phyloP scores from a whole-genome alignment of 2,329 filamentous ascomycete genomes.

The Aspergillus calidoustus region DNA sequence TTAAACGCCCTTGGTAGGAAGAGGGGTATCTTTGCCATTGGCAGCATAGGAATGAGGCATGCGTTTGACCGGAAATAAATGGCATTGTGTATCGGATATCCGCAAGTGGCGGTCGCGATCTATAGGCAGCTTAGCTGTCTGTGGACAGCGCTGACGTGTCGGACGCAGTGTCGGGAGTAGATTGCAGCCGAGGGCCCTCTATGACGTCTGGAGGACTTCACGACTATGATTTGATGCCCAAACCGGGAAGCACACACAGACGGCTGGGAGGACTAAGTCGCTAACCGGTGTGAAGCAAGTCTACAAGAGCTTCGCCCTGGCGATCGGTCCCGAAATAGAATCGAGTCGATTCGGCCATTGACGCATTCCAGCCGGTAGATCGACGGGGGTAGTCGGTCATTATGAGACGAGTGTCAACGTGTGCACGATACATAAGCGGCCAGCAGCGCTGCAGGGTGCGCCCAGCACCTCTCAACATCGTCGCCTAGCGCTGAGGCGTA shows the following conservation, averaged over 20 bases:
- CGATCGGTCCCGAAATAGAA: conserved; percentile 8
- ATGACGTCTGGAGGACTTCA: conserved; percentile 7
- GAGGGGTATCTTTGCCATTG: neutral
- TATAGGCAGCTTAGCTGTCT: neutral
- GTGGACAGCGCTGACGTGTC: conserved; percentile 10
- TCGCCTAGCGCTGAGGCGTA: conserved; percentile 1
- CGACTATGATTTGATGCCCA: neutral
- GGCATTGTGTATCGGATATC: neutral
- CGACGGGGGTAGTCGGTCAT: neutral
- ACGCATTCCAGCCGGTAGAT: conserved; percentile 4
- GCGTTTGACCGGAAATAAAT: neutral
- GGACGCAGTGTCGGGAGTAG: conserved; percentile 2
- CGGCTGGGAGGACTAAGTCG: neutral
- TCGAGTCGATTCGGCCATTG: neutral
- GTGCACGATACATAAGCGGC: neutral
- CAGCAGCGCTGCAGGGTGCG: neutral
- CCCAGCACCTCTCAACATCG: neutral
- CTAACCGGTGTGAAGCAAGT: neutral
- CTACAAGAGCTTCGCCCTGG: neutral
- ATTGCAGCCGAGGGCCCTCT: neutral
- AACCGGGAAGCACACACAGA: neutral
- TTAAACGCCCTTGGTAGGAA: neutral
- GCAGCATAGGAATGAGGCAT: neutral
- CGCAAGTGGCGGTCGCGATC: conserved; percentile 2
- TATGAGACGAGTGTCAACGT: neutral